Evolutionary conservation across 192 early-diverging fungal genomes (phyloP), one percentile per base, ranked within the genome.

Genomic region (Coemansia sp.): DNA sequence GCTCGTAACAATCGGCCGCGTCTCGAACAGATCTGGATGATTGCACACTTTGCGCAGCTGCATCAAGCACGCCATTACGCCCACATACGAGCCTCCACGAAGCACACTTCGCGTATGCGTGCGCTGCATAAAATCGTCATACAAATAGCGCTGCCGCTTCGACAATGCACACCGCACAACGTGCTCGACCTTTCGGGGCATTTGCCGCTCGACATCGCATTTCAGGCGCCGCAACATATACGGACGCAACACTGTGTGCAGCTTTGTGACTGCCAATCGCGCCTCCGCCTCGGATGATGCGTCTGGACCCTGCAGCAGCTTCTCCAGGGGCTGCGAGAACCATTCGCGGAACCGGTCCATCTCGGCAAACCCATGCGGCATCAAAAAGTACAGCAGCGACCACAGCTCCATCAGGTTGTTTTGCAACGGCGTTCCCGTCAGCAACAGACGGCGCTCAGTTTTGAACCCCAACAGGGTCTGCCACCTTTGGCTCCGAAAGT

Each of bases 391-490:
- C 10, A 99, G 84, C 56, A 99, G 79, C 14, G 95, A 93, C 97
- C 97, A 99, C n/a, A 99, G 84, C 77, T 99, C 97, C 67, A 95
- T 93, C 9, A 98, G 83, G 57, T 97, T 94, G 86, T 99, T 99
- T 68, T 97, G 95, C 27, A 98, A 85, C 17, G 96, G 96, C 1
- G 96, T 98, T 59, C 96, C 96, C 0, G 96, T 96, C 12, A 98
- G 88, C 38, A 98, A 75, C 53, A 99, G 84, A 25, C 97, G 87
- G 59, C 93, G 91, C 53, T 89, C 84, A 21, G 94, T 92, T 27
- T 86, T 81, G 69, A 99, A 90, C 49, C 90, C 79, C 51, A 94
- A 88, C 19, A 99, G 90, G 19, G 97, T 94, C 68, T 94, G 89
- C 6, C 94, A 95, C 15, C 97, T 85, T 69, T 88, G 87, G 5